phyloP scores from a whole-genome alignment of 2,329 filamentous ascomycete species.

The Aspergillus sp. region DNA sequence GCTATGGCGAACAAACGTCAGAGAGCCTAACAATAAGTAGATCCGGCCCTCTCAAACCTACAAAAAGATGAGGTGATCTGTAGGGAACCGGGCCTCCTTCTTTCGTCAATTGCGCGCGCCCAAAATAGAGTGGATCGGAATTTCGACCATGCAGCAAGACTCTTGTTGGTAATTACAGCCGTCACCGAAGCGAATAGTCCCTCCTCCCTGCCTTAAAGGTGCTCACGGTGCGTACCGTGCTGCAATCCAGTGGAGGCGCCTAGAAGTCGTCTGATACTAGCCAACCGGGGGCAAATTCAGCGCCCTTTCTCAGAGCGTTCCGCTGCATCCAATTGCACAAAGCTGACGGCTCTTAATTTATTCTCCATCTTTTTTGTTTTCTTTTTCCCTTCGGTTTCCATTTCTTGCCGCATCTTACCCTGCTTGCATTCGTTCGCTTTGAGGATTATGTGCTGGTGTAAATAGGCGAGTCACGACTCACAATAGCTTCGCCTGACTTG shows the following conservation, averaged over 20 bases:
- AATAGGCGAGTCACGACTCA: constrained; percentile 21
- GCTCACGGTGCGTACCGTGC: constrained; percentile 7
- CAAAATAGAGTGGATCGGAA: constrained; percentile 25
- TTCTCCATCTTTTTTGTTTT: constrained; percentile 11
- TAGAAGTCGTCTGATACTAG: constrained; percentile 17
- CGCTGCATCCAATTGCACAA: constrained; percentile 14
- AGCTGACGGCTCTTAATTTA: constrained; percentile 15
- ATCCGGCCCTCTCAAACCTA: constrained; percentile 9
- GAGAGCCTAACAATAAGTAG: constrained; percentile 23
- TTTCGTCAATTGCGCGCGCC: constrained; percentile 12
- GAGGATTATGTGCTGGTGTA: constrained; percentile 19
- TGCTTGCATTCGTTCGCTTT: constrained; percentile 17
- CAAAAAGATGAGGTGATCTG: constrained; percentile 13
- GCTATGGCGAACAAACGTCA: constrained; percentile 8
- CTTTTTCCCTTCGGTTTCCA: constrained; percentile 9
- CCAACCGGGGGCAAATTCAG: constrained; percentile 16
- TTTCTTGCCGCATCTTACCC: constrained; percentile 9
- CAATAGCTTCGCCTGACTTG: constrained; percentile 20
- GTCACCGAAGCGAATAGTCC: constrained; percentile 15
- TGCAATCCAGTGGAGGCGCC: constrained; percentile 20
- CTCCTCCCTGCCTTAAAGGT: constrained; percentile 16
- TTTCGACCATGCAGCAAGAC: constrained; percentile 19
- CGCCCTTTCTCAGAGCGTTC: constrained; percentile 10
- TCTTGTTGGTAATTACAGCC: constrained; percentile 14
- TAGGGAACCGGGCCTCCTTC: constrained; percentile 10